Evolutionary conservation across 106 monocot species (phyloP).

Genomic region (Acorus gramineus): DNA sequence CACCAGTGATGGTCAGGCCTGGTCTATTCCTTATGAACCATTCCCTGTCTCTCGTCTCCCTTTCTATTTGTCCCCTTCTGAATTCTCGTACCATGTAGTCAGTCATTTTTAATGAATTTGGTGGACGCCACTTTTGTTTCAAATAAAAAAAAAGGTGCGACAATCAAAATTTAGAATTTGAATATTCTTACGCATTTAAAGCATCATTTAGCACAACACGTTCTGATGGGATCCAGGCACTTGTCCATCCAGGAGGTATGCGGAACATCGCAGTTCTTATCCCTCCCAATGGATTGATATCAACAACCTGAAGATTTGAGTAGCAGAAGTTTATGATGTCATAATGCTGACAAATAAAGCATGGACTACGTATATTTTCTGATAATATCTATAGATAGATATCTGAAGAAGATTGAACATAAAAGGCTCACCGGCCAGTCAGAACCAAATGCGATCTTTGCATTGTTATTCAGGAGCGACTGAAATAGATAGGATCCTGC

Average conservation of each 20-base stretch:
- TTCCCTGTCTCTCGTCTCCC: no score
- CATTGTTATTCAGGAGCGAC: slow-evolving; percentile 45
- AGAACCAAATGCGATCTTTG: slow-evolving; percentile 77
- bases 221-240: slow-evolving; percentile 71
- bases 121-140: no score
- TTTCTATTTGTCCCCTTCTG: no score
- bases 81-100: no score
- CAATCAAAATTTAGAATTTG: no score
- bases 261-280: slow-evolving; percentile 70
- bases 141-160: no score
- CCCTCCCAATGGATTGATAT: slow-evolving; percentile 64
- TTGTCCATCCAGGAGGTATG: slow-evolving; percentile 39
- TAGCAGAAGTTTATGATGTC: background rate
- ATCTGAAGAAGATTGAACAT: background rate
- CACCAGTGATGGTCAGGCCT: no score
- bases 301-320: slow-evolving; percentile 42
- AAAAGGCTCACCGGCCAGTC: slow-evolving; percentile 79
- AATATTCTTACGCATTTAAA: slow-evolving; percentile 56
- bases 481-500: slow-evolving; percentile 68
- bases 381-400: no score
- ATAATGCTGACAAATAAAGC: background rate
- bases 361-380: no score
- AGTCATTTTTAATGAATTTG: no score
- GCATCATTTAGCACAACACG: slow-evolving; percentile 59
- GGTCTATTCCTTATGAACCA: no score